These are phyloP conservation scores for Colletotrichum sp. DNA, from an alignment of 2,329 filamentous ascomycete species.

Conservation along the genomic window DNA sequence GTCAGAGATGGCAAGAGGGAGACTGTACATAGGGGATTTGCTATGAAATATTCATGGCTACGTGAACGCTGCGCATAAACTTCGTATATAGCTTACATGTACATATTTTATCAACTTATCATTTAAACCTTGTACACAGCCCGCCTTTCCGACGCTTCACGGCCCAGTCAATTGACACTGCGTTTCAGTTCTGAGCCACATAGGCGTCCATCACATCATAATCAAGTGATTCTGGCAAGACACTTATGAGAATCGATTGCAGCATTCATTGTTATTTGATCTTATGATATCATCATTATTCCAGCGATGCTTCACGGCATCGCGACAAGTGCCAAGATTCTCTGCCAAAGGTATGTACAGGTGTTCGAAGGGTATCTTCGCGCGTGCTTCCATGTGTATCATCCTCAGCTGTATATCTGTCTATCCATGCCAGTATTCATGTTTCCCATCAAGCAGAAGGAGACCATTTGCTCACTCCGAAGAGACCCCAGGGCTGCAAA, in stretches of 20 bases:
- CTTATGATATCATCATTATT: background rate
- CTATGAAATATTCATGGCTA: background rate
- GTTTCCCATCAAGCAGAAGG: background rate
- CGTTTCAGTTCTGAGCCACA: background rate
- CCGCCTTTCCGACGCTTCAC: background rate
- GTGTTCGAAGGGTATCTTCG: background rate
- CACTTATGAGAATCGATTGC: fast-evolving
- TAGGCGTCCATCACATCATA: background rate
- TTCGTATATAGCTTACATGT: background rate
- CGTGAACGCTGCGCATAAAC: background rate
- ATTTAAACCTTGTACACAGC: background rate
- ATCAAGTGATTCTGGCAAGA: background rate
- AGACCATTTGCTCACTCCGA: background rate
- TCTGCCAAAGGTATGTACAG: background rate
- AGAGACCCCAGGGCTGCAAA: background rate
- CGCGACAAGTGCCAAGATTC: background rate
- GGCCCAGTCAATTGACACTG: background rate
- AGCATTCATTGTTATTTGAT: background rate
- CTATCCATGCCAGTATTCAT: background rate
- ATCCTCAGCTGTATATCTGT: background rate
- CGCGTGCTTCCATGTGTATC: background rate
- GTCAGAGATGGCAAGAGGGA: background rate
- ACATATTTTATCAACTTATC: background rate
- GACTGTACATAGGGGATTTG: background rate
- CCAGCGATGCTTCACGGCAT: background rate